These are phyloP conservation scores for Orychophragmus violaceus DNA, from an alignment of 345 rosid genomes.

Conservation along the genomic window DNA sequence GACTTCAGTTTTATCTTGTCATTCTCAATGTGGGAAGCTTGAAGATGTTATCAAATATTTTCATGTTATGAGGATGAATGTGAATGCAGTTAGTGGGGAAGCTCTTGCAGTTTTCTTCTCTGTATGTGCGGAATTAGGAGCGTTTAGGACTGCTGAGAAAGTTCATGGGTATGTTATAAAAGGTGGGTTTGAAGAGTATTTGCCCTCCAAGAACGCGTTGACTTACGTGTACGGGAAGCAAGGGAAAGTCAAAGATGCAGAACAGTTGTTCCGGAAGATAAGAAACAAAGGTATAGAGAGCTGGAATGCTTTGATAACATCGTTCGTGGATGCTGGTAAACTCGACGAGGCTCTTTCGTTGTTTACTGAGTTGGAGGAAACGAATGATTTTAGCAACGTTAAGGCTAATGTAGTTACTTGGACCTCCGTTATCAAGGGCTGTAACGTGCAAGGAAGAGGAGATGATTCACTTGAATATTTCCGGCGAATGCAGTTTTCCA, in stretches of 20 bases:
- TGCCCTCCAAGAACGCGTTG: constrained; percentile 54
- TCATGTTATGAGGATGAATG: constrained; percentile 45
- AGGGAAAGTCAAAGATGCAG: constrained; percentile 41
- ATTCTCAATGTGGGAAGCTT: constrained; percentile 43
- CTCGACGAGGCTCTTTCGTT: constrained; percentile 47
- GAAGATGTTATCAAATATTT: constrained; percentile 42
- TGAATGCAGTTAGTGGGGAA: constrained; percentile 35
- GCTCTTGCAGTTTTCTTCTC: constrained; percentile 59
- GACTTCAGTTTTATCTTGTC: constrained; percentile 63
- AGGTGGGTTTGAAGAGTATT: constrained; percentile 49
- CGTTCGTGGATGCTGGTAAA: constrained; percentile 51
- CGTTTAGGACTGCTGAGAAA: constrained; percentile 26
- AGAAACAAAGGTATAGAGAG: constrained; percentile 47
- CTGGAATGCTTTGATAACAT: constrained; percentile 66
- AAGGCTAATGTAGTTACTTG: constrained; percentile 64
- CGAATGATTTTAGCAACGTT: constrained; percentile 17
- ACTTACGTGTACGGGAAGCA: constrained; percentile 50
- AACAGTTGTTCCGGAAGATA: constrained; percentile 37
- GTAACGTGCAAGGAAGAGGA: constrained; percentile 48
- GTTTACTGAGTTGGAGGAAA: constrained; percentile 45
- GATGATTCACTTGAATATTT: constrained; percentile 49
- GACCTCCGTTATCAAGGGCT: constrained; percentile 64
- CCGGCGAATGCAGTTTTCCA: constrained; percentile 48
- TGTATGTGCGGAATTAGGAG: constrained; percentile 39
- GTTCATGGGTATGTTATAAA: constrained; percentile 55